Conservation (phyloP, 2,329 filamentous ascomycete genomes). For the Mollisia scopiformis region DNA sequence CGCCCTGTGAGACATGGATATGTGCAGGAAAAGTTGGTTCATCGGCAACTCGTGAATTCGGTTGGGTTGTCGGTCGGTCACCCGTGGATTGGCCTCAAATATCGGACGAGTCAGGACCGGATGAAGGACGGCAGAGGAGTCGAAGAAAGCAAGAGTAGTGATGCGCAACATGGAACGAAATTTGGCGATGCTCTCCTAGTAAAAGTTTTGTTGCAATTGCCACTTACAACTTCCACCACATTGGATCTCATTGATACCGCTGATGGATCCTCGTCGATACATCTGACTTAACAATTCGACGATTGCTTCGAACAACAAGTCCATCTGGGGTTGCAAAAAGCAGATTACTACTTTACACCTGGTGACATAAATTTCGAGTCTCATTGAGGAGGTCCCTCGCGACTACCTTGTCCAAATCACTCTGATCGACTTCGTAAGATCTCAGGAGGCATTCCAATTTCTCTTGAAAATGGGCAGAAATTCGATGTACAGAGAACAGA, state of each 20-base stretch:
- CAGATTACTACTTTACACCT: not conserved
- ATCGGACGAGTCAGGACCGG: too few species aligned
- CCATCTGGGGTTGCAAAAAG: not conserved
- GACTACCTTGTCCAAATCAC: not conserved
- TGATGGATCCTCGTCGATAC: not conserved
- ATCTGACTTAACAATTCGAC: not conserved
- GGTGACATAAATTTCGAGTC: not conserved
- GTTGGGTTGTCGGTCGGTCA: too few species aligned
- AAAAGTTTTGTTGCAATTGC: not conserved
- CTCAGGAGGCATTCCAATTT: not conserved
- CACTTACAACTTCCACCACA: not conserved
- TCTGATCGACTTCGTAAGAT: not conserved
- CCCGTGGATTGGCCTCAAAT: too few species aligned
- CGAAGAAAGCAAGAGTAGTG: too few species aligned
- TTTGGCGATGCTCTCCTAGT: too few species aligned
- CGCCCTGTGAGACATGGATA: not conserved
- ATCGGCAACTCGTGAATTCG: not conserved
- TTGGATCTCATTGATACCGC: not conserved
- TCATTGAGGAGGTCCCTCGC: not conserved
- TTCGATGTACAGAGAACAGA: not conserved
- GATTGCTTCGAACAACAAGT: not conserved
- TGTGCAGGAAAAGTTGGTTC: not conserved
- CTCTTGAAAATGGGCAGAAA: not conserved
- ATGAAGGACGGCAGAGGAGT: too few species aligned
- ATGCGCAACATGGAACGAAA: too few species aligned